Base-by-base conservation (phyloP, 805 yeast genomes). In the Jamesozyma spencerorum region DNA sequence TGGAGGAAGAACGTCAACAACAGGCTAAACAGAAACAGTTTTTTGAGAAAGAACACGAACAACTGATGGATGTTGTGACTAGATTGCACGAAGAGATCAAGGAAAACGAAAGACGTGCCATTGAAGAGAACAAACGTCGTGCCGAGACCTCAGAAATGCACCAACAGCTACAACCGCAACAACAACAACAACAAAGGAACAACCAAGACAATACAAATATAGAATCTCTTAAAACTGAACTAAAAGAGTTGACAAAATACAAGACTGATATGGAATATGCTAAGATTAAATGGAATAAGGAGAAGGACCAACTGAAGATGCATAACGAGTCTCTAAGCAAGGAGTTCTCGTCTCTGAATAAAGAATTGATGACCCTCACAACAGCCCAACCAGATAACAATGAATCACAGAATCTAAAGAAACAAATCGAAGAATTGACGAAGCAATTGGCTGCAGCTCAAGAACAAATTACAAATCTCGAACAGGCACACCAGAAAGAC, bases 51-150 rank as follows among this genome's bases (percentile, higher is more conserved):
- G 63, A 54, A 28, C 61, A 62, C 39, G 58, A 58, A 35, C 58
- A 60, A 37, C 40, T 60, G 5, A 44, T 57, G 22, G 54, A 54
- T 3, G 63, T 55, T n/a, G 57, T 59, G 3, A 60, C 57, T 28
- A 54, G 53, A 27, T 41, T 63, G 17, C 61, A 55, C 31, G 47
- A 53, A 14, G 65, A 63, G 34, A 56, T 64, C 2, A 54, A 55
- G 42, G 55, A 56, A 29, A 51, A 61, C 36, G 62, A 58, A 37
- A 39, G 43, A 27, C 42, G 53, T 17, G 42, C 33, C 29, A 31
- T 37, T 12, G 34, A 37, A 12, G 28, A 31, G 20, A 42, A 28
- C 10, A 27, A 36, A 15, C 27, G 31, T 15, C 20, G 28, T 15
- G 22, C 19, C 7, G 18, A 33, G 33, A 32, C 31, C n/a, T 10